Percentiles rank a stretch among this genome's conserved stretches.
These are phyloP conservation scores for Sclerotinia glacialis DNA, from an alignment of 2,329 filamentous ascomycete genomes.

Conservation along the genomic window DNA sequence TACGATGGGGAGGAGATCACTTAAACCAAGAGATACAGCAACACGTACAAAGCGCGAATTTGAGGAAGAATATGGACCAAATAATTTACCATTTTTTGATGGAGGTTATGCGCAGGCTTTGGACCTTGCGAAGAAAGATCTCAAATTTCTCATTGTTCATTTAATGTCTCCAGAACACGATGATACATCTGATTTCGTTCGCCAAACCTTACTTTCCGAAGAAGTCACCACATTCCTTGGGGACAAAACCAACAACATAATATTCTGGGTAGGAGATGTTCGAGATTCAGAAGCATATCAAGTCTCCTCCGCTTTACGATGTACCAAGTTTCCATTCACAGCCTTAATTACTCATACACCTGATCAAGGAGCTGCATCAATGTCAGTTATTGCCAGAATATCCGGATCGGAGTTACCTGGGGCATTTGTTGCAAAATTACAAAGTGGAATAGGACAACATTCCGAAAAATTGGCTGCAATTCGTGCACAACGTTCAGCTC, in stretches of 20 bases:
- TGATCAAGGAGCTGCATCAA: slow-evolving; percentile 76
- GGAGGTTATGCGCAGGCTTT: slow-evolving; percentile 89
- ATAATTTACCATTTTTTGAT: slow-evolving; percentile 74
- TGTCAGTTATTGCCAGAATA: slow-evolving; percentile 83
- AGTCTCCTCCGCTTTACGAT: slow-evolving; percentile 80
- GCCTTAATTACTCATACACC: slow-evolving; percentile 85
- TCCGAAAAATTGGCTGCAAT: slow-evolving; percentile 71
- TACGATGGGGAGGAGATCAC: slow-evolving; percentile 67
- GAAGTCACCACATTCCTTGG: slow-evolving; percentile 73
- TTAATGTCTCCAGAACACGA: slow-evolving; percentile 92
- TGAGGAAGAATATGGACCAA: slow-evolving; percentile 83
- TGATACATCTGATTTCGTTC: slow-evolving; percentile 78
- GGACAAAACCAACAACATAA: slow-evolving; percentile 71
- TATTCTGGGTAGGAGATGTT: slow-evolving; percentile 91
- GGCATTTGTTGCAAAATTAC: slow-evolving; percentile 74
- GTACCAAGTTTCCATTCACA: slow-evolving; percentile 89
- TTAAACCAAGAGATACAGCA: slow-evolving; percentile 84
- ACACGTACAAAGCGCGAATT: slow-evolving; percentile 89
- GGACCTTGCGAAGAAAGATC: slow-evolving; percentile 82
- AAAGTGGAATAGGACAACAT: slow-evolving; percentile 70
- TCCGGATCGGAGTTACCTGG: slow-evolving; percentile 67
- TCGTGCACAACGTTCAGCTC: slow-evolving; percentile 72
- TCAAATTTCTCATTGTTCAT: slow-evolving; percentile 88
- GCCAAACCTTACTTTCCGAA: slow-evolving; percentile 73
- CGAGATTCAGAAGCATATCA: slow-evolving; percentile 93